These are phyloP conservation scores for Cyanidiococcus yangmingshanensis DNA, from an alignment of 23 red algal genomes.

Conservation along the genomic window DNA sequence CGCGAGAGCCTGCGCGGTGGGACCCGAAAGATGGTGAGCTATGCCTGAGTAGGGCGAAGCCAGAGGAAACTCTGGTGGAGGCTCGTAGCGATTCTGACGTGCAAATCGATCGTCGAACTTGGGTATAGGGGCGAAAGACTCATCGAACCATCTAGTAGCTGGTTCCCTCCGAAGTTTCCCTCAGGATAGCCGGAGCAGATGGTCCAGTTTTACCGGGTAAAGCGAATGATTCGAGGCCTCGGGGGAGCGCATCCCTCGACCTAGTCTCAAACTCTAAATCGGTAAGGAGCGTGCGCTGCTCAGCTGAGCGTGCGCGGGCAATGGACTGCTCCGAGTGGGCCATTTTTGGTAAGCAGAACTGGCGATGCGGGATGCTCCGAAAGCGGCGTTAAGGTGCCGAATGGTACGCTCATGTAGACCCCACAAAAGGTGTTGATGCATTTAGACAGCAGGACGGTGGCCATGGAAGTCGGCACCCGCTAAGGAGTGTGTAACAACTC, in stretches of 20 bases:
- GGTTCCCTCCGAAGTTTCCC: constrained; percentile 81
- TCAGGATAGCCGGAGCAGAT: constrained; percentile 64
- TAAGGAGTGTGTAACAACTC: constrained; percentile 95
- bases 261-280: constrained; percentile 91
- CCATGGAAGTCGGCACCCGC: constrained; percentile 83
- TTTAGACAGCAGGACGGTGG: constrained; percentile 80
- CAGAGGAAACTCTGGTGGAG: constrained; percentile 56
- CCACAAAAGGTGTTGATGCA: constrained; percentile 82
- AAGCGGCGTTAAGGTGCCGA: constrained; percentile 67
- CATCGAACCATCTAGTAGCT: constrained; percentile 91
- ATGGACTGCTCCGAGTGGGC: constrained; percentile 43
- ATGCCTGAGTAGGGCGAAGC: constrained; percentile 77
- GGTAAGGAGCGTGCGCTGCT: constrained; percentile 42
- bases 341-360: constrained; percentile 94
- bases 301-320: not conserved
- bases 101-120: constrained; percentile 91
- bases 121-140: constrained; percentile 94
- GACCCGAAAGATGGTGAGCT: constrained; percentile 83
- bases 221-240: constrained; percentile 78
- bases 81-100: constrained; percentile 83
- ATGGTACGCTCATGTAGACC: constrained; percentile 51
- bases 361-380: constrained; percentile 86
- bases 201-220: constrained; percentile 52
- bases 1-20: constrained; percentile 38
- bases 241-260: constrained; percentile 38